These are phyloP conservation scores for Endocarpon pusillum DNA, from an alignment of 495 filamentous ascomycete species.

Conservation along the genomic window DNA sequence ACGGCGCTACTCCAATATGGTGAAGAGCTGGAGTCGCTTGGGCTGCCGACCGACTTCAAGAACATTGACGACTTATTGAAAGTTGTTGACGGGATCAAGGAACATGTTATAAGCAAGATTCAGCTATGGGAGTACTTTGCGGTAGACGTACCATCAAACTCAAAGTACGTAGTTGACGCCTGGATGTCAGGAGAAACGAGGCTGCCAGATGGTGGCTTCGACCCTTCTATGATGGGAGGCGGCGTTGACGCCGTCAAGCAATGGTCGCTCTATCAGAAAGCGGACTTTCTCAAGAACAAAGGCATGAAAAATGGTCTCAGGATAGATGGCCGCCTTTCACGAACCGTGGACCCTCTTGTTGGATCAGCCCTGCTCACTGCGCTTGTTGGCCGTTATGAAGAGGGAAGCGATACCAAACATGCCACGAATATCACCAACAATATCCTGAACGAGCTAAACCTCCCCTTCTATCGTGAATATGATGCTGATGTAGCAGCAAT, in stretches of 20 bases:
- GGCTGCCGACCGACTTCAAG: constrained; percentile 56
- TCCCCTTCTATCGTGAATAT: constrained; percentile 79
- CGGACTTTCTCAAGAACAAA: constrained; percentile 39
- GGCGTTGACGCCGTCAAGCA: constrained; percentile 38
- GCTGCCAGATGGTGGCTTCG: constrained; percentile 27
- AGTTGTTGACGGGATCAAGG: constrained; percentile 72
- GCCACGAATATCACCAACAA: constrained; percentile 20
- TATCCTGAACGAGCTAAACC: constrained; percentile 74
- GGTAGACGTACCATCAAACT: constrained; percentile 58
- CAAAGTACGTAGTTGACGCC: constrained; percentile 44
- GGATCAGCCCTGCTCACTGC: constrained; percentile 52
- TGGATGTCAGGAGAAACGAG: constrained; percentile 45
- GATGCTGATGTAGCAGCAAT: constrained; percentile 68
- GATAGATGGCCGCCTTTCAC: constrained; percentile 61
- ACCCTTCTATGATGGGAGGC: constrained; percentile 21
- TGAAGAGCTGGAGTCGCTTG: constrained; percentile 43
- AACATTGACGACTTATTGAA: constrained; percentile 55
- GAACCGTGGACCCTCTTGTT: constrained; percentile 45
- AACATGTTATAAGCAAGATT: constrained; percentile 55
- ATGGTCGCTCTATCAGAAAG: constrained; percentile 40
- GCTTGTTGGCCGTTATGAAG: constrained; percentile 50
- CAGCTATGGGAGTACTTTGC: constrained; percentile 90
- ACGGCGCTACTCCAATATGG: constrained; percentile 66
- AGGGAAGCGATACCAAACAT: constrained; percentile 15
- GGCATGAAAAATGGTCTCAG: constrained; percentile 51